A percentile compares a stretch with the other conserved stretches of the same genome.
phyloP scores from a whole-genome alignment of 1,284 basidiomycete genomes.

The Austroboletus novae-zelandiae region DNA sequence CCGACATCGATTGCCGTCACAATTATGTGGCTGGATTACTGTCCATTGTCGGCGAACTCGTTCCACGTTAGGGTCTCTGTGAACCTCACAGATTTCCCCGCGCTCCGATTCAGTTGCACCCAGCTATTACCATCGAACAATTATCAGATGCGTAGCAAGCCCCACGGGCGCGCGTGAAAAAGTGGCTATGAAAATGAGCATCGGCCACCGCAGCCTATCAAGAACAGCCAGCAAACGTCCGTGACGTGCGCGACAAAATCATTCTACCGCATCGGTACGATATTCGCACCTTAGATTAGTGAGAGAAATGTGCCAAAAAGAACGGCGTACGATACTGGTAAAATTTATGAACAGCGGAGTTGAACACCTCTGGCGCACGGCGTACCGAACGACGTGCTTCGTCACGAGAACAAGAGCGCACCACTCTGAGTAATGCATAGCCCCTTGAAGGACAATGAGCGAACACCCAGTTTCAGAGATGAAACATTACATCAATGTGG shows the following conservation, averaged over 20 bases:
- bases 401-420: not conserved
- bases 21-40: not conserved
- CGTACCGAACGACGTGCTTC: not conserved
- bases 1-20: constrained; percentile 4
- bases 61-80: not conserved
- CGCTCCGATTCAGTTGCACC: not conserved
- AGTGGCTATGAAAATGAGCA: too few relatives aligned
- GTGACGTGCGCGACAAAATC: too few relatives aligned
- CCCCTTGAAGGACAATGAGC: not conserved
- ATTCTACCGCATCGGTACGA: too few relatives aligned
- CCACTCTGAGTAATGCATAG: not conserved
- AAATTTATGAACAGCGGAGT: not conserved
- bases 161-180: too few relatives aligned
- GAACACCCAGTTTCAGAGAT: not conserved
- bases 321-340: not conserved
- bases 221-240: not conserved
- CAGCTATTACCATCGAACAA: too few relatives aligned
- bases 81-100: not conserved
- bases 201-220: not conserved
- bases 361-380: not conserved
- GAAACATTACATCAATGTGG: not conserved
- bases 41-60: not conserved
- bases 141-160: too few relatives aligned
- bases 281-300: not conserved
- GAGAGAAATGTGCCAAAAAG: not conserved